Evolutionary conservation across 2,329 filamentous ascomycete genomes (phyloP), one percentile per base, ranked within the genome.

Genomic region (Volutella citrinella): DNA sequence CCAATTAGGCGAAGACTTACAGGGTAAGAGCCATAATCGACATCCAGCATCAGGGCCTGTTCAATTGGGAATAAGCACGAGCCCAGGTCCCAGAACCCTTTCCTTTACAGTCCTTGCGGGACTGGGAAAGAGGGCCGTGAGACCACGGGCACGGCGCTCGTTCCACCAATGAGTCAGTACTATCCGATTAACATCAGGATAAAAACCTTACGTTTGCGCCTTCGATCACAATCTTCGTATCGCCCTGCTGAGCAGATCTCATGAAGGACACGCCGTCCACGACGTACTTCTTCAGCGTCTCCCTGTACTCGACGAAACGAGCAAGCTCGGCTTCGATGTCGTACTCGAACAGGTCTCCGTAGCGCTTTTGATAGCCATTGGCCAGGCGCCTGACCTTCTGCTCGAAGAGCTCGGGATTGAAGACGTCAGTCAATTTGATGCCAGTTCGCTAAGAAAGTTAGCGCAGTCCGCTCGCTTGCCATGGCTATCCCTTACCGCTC

Each of bases 251-350:
- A 3, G 78, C 80, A 9, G 66, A 66, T 37, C 70, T 65, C 53
- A 88, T 76, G 34, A 84, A 76, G 23, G 76, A 69, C 18, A 85
- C 73, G 40, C 78, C 79, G 52, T 90, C 84, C 40, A 87, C 69
- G 40, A 80, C 73, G 46, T 77, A 84, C 15, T 36, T 46, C 31
- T 20, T 34, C 27, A 86, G 66, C 49, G 67, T 70, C 45, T 66
- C 60, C 30, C 76, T 70, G 56, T 78, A 78, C 25, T 68, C 65
- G 56, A 76, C 70, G 63, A 80, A 84, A 33, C 66, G 66, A 23
- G 57, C 59, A 48, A 87, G 74, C 64, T 88, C 84, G 29, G 77
- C 77, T 45, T 87, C 78, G 9, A 80, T 69, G 43, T 87, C 78
- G 54, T 76, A 74, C 45, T 78, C 56, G 39, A 82, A 61, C 23